These are phyloP conservation scores for Inga leiocalycina DNA, from an alignment of 306 rosid genomes.

Conservation along the genomic window DNA sequence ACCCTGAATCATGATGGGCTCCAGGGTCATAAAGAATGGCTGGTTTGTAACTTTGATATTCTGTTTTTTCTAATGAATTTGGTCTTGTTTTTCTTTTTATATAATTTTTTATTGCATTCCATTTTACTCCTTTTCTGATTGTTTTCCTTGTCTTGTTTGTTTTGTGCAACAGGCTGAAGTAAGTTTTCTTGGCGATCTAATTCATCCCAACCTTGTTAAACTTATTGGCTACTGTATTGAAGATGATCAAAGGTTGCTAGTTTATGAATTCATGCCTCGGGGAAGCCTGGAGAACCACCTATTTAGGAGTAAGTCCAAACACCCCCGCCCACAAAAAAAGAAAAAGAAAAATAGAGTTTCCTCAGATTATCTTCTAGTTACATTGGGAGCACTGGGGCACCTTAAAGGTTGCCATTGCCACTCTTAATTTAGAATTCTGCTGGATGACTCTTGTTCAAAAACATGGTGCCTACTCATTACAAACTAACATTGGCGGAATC, in stretches of 20 bases:
- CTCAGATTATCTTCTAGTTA: neutral
- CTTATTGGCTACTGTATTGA: conserved; percentile 88
- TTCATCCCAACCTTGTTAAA: conserved; percentile 80
- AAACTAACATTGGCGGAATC: neutral
- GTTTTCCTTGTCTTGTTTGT: conserved; percentile 29
- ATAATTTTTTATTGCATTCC: neutral
- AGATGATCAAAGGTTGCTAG: conserved; percentile 86
- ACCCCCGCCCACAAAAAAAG: neutral
- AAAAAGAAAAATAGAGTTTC: neutral
- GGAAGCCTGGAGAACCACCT: conserved; percentile 96
- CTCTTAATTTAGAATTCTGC: neutral
- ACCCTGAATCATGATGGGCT: conserved; percentile 93
- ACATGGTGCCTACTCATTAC: conserved; percentile 42
- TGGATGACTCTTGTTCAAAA: conserved; percentile 19
- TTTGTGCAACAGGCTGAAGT: conserved; percentile 76
- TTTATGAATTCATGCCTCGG: conserved; percentile 89
- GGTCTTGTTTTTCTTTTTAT: neutral
- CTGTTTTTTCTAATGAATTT: neutral
- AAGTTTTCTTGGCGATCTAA: conserved; percentile 77
- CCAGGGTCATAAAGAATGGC: conserved; percentile 97
- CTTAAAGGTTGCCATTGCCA: conserved; percentile 16
- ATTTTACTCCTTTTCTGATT: neutral
- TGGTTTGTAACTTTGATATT: conserved; percentile 60
- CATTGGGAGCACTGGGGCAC: neutral
- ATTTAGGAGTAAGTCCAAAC: conserved; percentile 65